Base-by-base conservation (phyloP, 495 filamentous ascomycete species). In the Mycothermus thermophilus region DNA sequence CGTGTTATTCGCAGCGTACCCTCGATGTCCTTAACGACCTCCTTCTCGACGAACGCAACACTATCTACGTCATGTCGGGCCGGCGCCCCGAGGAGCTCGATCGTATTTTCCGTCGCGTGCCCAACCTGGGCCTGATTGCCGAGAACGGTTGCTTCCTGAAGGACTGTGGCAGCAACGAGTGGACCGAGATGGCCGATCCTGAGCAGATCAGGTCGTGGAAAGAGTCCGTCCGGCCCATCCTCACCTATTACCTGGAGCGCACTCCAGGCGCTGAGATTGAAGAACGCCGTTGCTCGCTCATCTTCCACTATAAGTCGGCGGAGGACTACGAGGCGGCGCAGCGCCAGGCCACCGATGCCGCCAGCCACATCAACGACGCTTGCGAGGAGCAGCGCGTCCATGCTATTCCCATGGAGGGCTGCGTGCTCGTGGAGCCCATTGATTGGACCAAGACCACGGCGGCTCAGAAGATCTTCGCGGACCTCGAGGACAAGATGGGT, bases 31-130 rank as follows among this genome's bases (percentile, higher is more conserved):
- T 95, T 21, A 83, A 77, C 27, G 83, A 92, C 32, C 54, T 95
- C 18, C 67, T 86, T 16, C 62, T 75, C 7, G 84, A 93, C 46
- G 67, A 75, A 0, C 67, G 62, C 16, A 95, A 94, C 47, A 71
- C 77, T n/a, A 77, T 95, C 21, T 95, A 93, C 46, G 76, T 95
- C 38, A 94, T 92, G 85, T 88, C 81, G 26, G 76, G 82, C 10
- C 72, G 83, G 17, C 76, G 75, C 48, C 78, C 83, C 0, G 81
- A 93, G 49, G 84, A 95, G 48, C 78, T 95, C 26, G 86, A 93
- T 41, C 68, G 74, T 1, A 62, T 92, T 7, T 93, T 95, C 67
- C 72, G 74, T 18, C 64, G 76, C 30, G 77, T 92, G 3, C 74
- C 78, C 13, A 74, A 77, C 30, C 63, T 94, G 2, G 87, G 87